Evolutionary conservation across 805 yeast genomes (phyloP), one percentile per base, ranked within the genome.

Genomic region (Starmerella apicola): DNA sequence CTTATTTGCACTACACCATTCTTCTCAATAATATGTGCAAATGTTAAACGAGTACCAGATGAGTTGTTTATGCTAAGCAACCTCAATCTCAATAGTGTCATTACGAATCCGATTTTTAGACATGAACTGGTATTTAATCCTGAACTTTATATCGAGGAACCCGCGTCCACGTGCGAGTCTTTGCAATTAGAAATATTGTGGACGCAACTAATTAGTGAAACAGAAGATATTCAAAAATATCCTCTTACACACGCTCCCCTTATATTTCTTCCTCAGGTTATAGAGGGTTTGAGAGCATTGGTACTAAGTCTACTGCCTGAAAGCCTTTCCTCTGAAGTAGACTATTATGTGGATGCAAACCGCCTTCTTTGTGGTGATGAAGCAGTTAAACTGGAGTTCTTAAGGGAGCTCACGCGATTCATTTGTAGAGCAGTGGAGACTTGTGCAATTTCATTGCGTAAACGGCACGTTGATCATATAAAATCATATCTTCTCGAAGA

Each of bases 371-470:
- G 21, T 6, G 32, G 33, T 2, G 68, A 71, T 27, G 68, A 84
- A 51, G 71, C 86, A 2, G 67, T 67, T 41, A 81, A 93, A 88
- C 3, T 6, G 12, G 20, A 25, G 3, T 35, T 40, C 21, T 10
- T 32, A 4, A 5, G 17, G 2, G 43, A 45, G 6, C 9, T 41
- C 8, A 10, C 37, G 2, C 24, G 18, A 2, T 36, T 48, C 25
- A 67, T 86, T 31, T 74, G 83, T 2, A 66, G 70, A 24, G 72
- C 84, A 24, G 78, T 88, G 61, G 83, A 85, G 61, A 74, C 78
- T 38, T 95, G 83, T 57, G 85, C 95, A 62, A 95, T 95, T 5
- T 96, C 96, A 46, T 84, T 84, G 93, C 72, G 96, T 56, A 95
- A 83, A 59, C 63, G 73, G 30, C 79, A 91, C 85, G 94, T 86